Conservation (phyloP, 805 yeast genomes). For the Priceomyces medius region DNA sequence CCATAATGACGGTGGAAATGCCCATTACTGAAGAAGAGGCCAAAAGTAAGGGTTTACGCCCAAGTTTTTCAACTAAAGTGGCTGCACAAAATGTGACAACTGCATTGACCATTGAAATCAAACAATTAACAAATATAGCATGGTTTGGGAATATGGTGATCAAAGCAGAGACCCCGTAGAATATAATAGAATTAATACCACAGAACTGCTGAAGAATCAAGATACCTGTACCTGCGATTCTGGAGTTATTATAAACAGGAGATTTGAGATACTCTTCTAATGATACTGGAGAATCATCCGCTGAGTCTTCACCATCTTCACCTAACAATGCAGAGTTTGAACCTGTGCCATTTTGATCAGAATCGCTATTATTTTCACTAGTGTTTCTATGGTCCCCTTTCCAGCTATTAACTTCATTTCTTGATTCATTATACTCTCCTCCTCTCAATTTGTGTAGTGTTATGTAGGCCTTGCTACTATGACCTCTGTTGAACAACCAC, state of each 20-base stretch:
- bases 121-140: constrained; percentile 70
- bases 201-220: constrained; percentile 86
- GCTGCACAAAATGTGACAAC: constrained; percentile 75
- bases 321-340: neutral
- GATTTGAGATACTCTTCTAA: constrained; percentile 48
- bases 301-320: constrained; percentile 9
- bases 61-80: constrained; percentile 67
- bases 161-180: constrained; percentile 87
- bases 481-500: constrained; percentile 64
- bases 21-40: constrained; percentile 70
- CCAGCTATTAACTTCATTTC: constrained; percentile 42
- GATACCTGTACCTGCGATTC: constrained; percentile 65
- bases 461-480: constrained; percentile 38
- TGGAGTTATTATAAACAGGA: constrained; percentile 54
- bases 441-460: constrained; percentile 39
- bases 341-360: neutral
- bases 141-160: constrained; percentile 67
- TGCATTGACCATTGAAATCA: constrained; percentile 73
- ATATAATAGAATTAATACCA: constrained; percentile 89
- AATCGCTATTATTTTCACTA: constrained; percentile 1
- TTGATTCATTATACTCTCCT: constrained; percentile 33
- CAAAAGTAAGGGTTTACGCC: constrained; percentile 71
- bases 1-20: constrained; percentile 58
- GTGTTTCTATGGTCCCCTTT: constrained; percentile 6
- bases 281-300: constrained; percentile 16